A percentile compares a stretch with the other conserved stretches of the same genome.
Evolutionary conservation across 352 stramenopile genomes (phyloP).

Genomic region (Pythium dissimile): DNA sequence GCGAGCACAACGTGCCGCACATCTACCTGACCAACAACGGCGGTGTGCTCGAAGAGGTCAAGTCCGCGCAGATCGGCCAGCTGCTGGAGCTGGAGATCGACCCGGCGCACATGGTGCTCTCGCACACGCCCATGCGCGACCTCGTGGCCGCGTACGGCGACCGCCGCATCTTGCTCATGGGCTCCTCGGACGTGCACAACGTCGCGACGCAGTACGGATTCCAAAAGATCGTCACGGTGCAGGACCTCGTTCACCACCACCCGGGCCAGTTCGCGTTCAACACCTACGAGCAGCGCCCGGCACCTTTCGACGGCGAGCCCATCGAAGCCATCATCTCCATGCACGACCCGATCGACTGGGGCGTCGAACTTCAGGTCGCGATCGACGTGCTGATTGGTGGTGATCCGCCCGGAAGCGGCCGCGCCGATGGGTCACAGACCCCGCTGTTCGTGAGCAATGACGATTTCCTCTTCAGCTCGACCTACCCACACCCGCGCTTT

Average conservation of each 20-base stretch:
- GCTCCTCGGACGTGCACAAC: conserved; percentile 73
- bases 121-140: conserved; percentile 89
- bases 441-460: conserved; percentile 87
- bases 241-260: conserved; percentile 69
- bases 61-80: conserved; percentile 69
- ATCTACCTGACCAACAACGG: conserved; percentile 88
- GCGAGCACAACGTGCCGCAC: conserved; percentile 64
- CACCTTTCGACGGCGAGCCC: conserved; percentile 63
- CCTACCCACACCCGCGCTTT: conserved; percentile 78
- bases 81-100: conserved; percentile 62
- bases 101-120: conserved; percentile 78
- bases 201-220: conserved; percentile 80
- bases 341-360: conserved; percentile 90
- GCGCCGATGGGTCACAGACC: conserved; percentile 53
- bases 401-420: conserved; percentile 59
- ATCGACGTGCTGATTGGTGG: conserved; percentile 87
- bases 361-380: conserved; percentile 82
- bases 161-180: conserved; percentile 83
- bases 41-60: conserved; percentile 75
- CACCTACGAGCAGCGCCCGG: conserved; percentile 50
- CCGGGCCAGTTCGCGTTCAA: conserved; percentile 82
- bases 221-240: conserved; percentile 70
- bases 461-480: conserved; percentile 86
- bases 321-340: conserved; percentile 88
- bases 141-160: conserved; percentile 63